Evolutionary conservation across 345 rosid genomes (phyloP), one percentile per base, ranked within the genome.

Genomic region (Gossypium stocksii): DNA sequence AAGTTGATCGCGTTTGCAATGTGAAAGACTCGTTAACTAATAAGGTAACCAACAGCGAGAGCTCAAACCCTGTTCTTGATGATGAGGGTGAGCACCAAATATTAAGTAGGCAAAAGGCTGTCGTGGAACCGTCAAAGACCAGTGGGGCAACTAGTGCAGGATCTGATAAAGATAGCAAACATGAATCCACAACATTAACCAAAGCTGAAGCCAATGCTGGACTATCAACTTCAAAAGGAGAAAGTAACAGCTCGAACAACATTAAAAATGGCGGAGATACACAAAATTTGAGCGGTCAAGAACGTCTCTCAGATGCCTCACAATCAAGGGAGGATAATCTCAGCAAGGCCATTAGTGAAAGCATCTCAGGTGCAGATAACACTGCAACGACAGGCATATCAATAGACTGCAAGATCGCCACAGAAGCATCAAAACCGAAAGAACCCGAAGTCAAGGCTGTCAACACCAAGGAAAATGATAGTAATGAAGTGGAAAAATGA

Each of bases 381-480:
- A 49, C 16, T 19, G 19, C n/a, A 46, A 63, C 25, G 29, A 71
- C 45, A 38, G 60, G 38, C 23, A 63, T 61, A 6, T 62, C 22
- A 16, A 13, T 48, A 52, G 53, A 66, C 41, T 70, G 58, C 19
- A 9, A 44, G 12, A 38, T 63, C 2, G 20, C 34, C 11, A 8
- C 4, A 11, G 73, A 75, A 66, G 64, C 14, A 25, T 76, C 73
- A 69, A 72, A 54, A 62, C 72, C 71, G 23, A n/a, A 29, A 53
- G 72, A 76, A 76, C 53, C 75, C 7, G 72, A 80, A 53, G 48
- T 45, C 44, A 29, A 80, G 66, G 61, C 11, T 38, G 46, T 71
- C 64, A 29, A 53, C 29, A 38, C 46, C 2, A 70, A 76, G 61
- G 59, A 51, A 62, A 53, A 45, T 16, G 59, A 53, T 22, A 38